These are phyloP conservation scores for Solanum acaule DNA, from an alignment of 257 asterid genomes.

Conservation along the genomic window DNA sequence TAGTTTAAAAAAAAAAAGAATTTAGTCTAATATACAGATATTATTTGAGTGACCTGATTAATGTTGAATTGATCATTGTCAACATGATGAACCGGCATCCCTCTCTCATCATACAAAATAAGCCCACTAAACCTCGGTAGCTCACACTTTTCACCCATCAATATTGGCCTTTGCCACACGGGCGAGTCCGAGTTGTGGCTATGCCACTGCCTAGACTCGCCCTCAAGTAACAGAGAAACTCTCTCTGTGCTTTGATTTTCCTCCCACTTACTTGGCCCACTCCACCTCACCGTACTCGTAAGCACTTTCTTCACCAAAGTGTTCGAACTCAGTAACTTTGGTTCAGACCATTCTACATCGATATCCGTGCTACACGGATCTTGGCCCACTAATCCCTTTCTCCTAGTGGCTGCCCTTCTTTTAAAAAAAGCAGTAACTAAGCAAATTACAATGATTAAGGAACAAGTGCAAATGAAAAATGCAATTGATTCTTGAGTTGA, in stretches of 20 bases:
- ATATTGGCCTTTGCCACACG: constrained; percentile 81
- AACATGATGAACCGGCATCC: constrained; percentile 37
- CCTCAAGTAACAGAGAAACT: constrained; percentile 19
- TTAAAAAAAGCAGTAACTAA: not conserved
- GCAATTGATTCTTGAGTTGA: constrained; percentile 41
- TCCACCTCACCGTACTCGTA: constrained; percentile 48
- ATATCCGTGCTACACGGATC: constrained; percentile 17
- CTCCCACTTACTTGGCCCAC: constrained; percentile 38
- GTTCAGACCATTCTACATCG: not conserved
- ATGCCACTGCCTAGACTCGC: constrained; percentile 5
- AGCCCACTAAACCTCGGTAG: constrained; percentile 81
- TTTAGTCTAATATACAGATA: not conserved
- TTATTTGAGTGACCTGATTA: constrained; percentile 6
- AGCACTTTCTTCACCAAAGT: constrained; percentile 18
- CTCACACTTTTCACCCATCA: constrained; percentile 91
- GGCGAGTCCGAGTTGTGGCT: constrained; percentile 60
- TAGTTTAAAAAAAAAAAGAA: not conserved
- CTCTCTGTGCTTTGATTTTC: constrained; percentile 4
- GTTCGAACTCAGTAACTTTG: not conserved
- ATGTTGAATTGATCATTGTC: not conserved
- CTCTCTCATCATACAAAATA: constrained; percentile 66
- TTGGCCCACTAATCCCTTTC: constrained; percentile 17
- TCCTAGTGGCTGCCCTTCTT: constrained; percentile 10
- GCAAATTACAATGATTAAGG: constrained; percentile 24
- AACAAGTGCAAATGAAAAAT: constrained; percentile 33